A percentile compares a stretch with the other conserved stretches of the same genome.
Conservation (phyloP, 2,329 filamentous ascomycete genomes). For the Blastomyces gilchristii region DNA sequence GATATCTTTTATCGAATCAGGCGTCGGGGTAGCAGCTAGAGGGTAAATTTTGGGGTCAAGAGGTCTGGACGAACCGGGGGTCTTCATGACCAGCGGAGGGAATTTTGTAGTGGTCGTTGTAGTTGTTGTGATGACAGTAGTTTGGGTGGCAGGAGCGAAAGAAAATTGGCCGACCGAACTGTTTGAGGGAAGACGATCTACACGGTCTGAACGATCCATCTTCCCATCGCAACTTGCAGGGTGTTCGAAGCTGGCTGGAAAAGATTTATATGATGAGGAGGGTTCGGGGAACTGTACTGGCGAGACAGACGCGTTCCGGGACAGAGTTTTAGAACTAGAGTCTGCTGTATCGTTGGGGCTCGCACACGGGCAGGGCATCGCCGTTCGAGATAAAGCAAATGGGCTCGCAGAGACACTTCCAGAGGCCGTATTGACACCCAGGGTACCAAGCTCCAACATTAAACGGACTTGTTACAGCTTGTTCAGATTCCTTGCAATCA, state of each 20-base stretch:
- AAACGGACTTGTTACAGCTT: neutral
- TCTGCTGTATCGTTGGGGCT: neutral
- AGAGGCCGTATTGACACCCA: neutral
- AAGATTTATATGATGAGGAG: conserved; percentile 5
- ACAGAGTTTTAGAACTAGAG: conserved; percentile 5
- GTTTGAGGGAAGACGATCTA: conserved; percentile 16
- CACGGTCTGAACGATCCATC: neutral
- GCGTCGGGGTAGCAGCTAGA: conserved; percentile 71
- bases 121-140: conserved; percentile 71
- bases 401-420: neutral
- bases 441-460: neutral
- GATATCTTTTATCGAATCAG: conserved; percentile 65
- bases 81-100: conserved; percentile 69
- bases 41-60: conserved; percentile 87
- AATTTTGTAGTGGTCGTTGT: conserved; percentile 76
- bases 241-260: conserved; percentile 20
- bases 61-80: conserved; percentile 57
- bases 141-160: conserved; percentile 53
- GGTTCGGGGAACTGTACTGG: conserved; percentile 8
- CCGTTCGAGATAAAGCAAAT: neutral
- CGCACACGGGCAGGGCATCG: conserved; percentile 1
- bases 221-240: conserved; percentile 9
- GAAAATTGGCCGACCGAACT: conserved; percentile 49
- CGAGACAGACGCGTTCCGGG: conserved; percentile 9
- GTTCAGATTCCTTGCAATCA: neutral